phyloP scores from a whole-genome alignment of 2,329 filamentous ascomycete genomes.

The Alternaria conjuncta region DNA sequence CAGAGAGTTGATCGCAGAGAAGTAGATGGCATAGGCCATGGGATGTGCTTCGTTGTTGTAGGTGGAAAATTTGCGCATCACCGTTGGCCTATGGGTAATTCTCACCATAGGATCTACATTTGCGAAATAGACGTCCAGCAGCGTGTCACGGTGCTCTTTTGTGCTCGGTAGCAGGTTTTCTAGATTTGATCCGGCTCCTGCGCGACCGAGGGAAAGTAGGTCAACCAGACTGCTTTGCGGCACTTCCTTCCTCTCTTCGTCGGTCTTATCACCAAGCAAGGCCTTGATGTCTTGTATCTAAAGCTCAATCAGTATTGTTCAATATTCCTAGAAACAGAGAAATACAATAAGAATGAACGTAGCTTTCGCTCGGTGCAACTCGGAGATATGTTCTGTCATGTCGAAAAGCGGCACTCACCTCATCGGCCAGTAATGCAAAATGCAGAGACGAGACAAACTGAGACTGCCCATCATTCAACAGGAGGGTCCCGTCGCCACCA shows the following conservation, averaged over 20 bases:
- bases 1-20: conserved; percentile 45
- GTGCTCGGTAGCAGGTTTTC: conserved; percentile 37
- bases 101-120: conserved; percentile 48
- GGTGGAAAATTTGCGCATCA: conserved; percentile 34
- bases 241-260: conserved; percentile 38
- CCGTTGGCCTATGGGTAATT: conserved; percentile 44
- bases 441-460: conserved; percentile 51
- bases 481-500: conserved; percentile 44
- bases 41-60: conserved; percentile 42
- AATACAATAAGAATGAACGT: background rate
- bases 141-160: conserved; percentile 38
- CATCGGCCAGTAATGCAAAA: conserved; percentile 48
- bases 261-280: conserved; percentile 40
- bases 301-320: background rate
- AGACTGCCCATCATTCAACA: conserved; percentile 47
- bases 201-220: conserved; percentile 42
- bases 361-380: background rate
- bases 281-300: conserved; percentile 51
- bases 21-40: conserved; percentile 46
- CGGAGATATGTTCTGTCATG: background rate
- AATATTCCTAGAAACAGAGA: background rate
- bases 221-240: conserved; percentile 41
- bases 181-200: conserved; percentile 33
- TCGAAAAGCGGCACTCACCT: conserved; percentile 33
- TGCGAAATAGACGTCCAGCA: conserved; percentile 44